Evolutionary conservation across 371 early-diverging fungal species (phyloP), one percentile per base, ranked within the genome.

Genomic region (Smittium mucronatum): DNA sequence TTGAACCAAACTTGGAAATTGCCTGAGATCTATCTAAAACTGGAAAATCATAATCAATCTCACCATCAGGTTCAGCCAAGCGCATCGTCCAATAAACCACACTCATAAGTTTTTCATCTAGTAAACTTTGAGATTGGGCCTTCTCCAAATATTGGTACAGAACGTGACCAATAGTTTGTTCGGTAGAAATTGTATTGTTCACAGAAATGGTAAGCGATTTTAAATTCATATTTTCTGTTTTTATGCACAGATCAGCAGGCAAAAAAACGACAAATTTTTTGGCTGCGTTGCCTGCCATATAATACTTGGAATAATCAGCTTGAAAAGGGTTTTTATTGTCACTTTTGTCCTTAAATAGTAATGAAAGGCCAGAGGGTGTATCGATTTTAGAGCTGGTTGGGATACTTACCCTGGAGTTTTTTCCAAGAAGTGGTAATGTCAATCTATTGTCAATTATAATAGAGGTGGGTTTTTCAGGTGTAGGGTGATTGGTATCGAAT

Each of bases 1-100:
- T 91, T 81, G 92, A 93, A 0, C 86, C 85, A 72, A 93, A 92
- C 73, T 89, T 86, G 21, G 88, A 84, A 71, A 96, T 93, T 71
- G 87, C 89, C 21, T 92, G 80, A 15, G 85, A 84, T 64, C 95
- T 85, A 69, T 97, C 97, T 70, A 94, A 81, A 0, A 93, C 94
- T 58, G 97, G 97, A 73, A 97, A 87, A 78, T 95, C 96, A 47
- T 95, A 95, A 73, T 97, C 98, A 65, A 96, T 88, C 36, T 86
- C 86, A 25, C 97, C 97, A 81, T 93, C 94, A 68, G 94, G 95
- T 74, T 94, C 97, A 1, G 90, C 94, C 70, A 97, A 93, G 63
- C 93, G 81, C 78, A 96, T 76, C 17, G 84, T 88, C 97, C 97
- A 96, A 68, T 64, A 64, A 65, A 83, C 80, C 0, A 83, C 84